Base-by-base conservation (phyloP, 225 moss, liverwort and hornwort genomes). In the Pseudisothecium myosuroides region DNA sequence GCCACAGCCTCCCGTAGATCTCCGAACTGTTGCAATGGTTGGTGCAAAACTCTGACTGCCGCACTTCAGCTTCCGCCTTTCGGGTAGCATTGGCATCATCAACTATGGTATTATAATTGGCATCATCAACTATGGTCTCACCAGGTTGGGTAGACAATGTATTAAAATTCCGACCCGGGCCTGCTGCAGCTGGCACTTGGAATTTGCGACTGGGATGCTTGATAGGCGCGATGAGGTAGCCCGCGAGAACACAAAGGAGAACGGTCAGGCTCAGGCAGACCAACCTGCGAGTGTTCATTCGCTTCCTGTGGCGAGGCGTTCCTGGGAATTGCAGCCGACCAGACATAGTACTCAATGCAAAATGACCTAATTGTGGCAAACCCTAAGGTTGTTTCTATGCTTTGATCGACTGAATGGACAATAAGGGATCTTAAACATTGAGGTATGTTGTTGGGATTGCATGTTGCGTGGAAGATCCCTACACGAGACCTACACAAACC, bases 21-120 rank as follows among this genome's bases (percentile, higher is more conserved):
- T 93, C 90, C 24, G 93, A 90, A 83, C 89, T 92, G 69, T 92
- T 92, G 81, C 94, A 94, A 66, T 91, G 69, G 88, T 88, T 91
- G 81, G 87, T 90, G 85, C 94, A 94, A 74, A 91, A 91, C 65
- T 89, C 93, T 21, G 93, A 90, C 76, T 88, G 89, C 47, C 90
- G 91, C 52, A 77, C 41, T 49, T 85, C 86, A 59, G 86, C 86
- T 88, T 76, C 39, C 28, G 54, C 80, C 54, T 59, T 88, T 16
- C 75, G 64, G 79, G 77, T 76, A 73, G 50, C 47, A 77, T 85
- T 84, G 20, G 37, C 63, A 77, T 62, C 76, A 86, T 56, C 21
- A 68, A 76, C 55, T 60, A 41, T 5, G 41, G 83, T n/a, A 39
- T 76, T n/a, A 56, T 14, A 3, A 76, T 85, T 83, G 36, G 41